Evolutionary conservation across 1,284 basidiomycete species (phyloP), one percentile per base, ranked within the genome.

Genomic region (Cutaneotrichosporon cutaneum): DNA sequence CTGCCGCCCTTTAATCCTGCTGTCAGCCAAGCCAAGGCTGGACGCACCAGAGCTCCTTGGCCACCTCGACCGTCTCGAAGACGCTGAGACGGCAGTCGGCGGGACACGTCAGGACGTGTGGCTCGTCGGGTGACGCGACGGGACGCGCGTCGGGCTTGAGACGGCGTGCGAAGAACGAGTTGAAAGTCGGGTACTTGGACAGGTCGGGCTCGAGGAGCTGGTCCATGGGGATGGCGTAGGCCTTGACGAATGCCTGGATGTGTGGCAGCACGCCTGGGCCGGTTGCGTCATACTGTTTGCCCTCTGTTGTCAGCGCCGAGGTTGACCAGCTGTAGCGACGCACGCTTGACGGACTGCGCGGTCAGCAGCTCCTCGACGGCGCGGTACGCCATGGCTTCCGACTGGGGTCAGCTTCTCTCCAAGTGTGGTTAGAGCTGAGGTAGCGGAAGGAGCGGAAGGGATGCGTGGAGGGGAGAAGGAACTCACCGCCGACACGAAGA

Each of bases 31-130:
- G 18, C 14, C n/a, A 36, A n/a, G n/a, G 44, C 9, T 27, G 53
- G 6, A 68, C 76, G 61, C 67, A 85, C 88, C 88, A 92, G 71
- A 90, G 83, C 69, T 85, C 75, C 70, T 84, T 85, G 6, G 90
- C 90, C 2, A 84, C 77, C 42, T 83, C 80, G 6, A 88, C 78
- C 2, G 82, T 83, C 14, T 81, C 80, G 68, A 87, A 92, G 0
- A 89, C 89, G 18, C 86, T 87, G 59, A 92, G 77, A 10, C 90
- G 81, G 68, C 86, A 90, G 70, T 94, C 91, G 0, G 90, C 90
- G 1, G 86, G 85, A 32, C 85, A 86, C 70, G 86, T 85, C 56
- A 92, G 74, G 21, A 83, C 80, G 3, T 70, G 68, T 0, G 83
- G 81, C 66, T 90, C 84, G 3, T 83, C 81, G 0, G 82, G 83